phyloP scores from a whole-genome alignment of 1,284 basidiomycete genomes.

The Amylostereum areolatum region DNA sequence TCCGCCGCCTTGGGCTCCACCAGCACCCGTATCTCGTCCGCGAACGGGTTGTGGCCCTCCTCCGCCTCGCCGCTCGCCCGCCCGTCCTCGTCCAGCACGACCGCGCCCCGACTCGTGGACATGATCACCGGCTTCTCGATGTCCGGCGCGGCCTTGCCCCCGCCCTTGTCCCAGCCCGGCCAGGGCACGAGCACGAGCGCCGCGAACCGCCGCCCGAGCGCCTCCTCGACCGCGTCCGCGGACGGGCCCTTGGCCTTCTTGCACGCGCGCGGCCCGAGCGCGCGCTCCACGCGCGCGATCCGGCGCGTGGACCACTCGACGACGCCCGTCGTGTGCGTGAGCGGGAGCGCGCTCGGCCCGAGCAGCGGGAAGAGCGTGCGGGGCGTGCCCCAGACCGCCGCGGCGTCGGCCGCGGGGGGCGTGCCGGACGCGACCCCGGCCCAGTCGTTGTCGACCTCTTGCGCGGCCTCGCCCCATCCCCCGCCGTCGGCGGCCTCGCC shows the following conservation, averaged over 20 bases:
- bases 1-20: slow-evolving; percentile 40
- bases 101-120: slow-evolving; percentile 32
- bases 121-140: slow-evolving; percentile 30
- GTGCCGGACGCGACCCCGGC: neutral
- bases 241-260: slow-evolving; percentile 1
- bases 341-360: slow-evolving; percentile 36
- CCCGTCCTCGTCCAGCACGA: slow-evolving; percentile 19
- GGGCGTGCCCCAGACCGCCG: slow-evolving; percentile 15
- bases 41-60: slow-evolving; percentile 36
- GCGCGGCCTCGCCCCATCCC: slow-evolving; percentile 6
- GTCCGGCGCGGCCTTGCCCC: slow-evolving; percentile 24
- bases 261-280: slow-evolving; percentile 8
- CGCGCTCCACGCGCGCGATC: slow-evolving; percentile 31
- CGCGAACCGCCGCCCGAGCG: slow-evolving; percentile 39
- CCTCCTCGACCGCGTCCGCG: slow-evolving; percentile 39
- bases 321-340: slow-evolving; percentile 45
- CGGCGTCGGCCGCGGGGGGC: slow-evolving; percentile 1
- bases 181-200: slow-evolving; percentile 47
- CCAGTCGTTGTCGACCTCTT: neutral
- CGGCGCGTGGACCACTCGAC: slow-evolving; percentile 47
- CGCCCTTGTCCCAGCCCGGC: slow-evolving; percentile 26
- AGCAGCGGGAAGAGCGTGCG: slow-evolving; percentile 30
- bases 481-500: slow-evolving; percentile 4
- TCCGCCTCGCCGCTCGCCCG: neutral
- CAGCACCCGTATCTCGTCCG: slow-evolving; percentile 50